Percentiles rank a stretch among this genome's conserved stretches.
phyloP scores from a whole-genome alignment of 2,329 filamentous ascomycete genomes.

The Escovopsis sp. region DNA sequence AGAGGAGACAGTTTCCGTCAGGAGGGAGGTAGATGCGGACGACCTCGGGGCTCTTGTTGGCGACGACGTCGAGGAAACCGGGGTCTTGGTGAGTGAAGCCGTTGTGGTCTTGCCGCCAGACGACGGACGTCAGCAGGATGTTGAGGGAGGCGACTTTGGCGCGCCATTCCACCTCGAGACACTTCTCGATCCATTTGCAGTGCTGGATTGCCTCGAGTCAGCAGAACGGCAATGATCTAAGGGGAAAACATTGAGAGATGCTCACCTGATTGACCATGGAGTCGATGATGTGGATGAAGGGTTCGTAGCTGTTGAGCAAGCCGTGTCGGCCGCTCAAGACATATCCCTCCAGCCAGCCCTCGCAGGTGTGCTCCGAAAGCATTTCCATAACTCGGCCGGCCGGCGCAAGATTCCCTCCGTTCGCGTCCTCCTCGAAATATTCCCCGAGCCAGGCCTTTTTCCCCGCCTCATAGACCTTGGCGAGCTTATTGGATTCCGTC shows the following conservation, averaged over 20 bases:
- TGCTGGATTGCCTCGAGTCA: constrained; percentile 29
- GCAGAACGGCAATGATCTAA: not conserved
- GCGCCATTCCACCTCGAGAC: constrained; percentile 65
- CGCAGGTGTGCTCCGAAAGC: constrained; percentile 65
- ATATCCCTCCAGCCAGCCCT: constrained; percentile 72
- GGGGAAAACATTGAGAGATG: too few relatives aligned
- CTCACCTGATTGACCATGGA: constrained; percentile 65
- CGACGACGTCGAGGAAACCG: constrained; percentile 64
- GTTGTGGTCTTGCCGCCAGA: constrained; percentile 75
- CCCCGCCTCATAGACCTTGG: constrained; percentile 53
- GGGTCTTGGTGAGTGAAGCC: constrained; percentile 74
- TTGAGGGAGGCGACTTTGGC: constrained; percentile 61
- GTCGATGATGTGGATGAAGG: constrained; percentile 71
- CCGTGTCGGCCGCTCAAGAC: constrained; percentile 61
- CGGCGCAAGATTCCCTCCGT: constrained; percentile 57
- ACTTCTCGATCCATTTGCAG: constrained; percentile 77
- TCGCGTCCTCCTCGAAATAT: constrained; percentile 59
- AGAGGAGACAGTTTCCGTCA: constrained; percentile 55
- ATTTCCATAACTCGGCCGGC: constrained; percentile 70
- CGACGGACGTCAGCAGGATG: constrained; percentile 63
- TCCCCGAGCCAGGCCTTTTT: constrained; percentile 74
- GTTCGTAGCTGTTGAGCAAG: constrained; percentile 67
- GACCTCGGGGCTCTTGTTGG: constrained; percentile 67
- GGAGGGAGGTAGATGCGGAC: constrained; percentile 71
- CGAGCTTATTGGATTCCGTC: constrained; percentile 69